Base-by-base conservation (phyloP, 192 early-diverging fungal genomes). In the Backusella morwellensis region DNA sequence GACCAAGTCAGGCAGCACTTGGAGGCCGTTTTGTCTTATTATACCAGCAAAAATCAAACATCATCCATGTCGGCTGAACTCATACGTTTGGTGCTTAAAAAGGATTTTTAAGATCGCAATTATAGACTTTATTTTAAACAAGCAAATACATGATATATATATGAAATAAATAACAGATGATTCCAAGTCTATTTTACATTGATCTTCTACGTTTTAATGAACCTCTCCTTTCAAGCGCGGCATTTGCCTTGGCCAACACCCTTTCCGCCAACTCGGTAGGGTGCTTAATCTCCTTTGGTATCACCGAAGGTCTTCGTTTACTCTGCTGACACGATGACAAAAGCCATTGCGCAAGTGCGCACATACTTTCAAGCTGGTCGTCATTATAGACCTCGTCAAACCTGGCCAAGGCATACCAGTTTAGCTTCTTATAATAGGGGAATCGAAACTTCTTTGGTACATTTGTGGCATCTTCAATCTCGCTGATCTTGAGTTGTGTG, bases 381-480 rank as follows among this genome's bases (percentile, higher is more conserved):
- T 38, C 26, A 80, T 79, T 68, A 6, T 81, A 82, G 26, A 68
- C 66, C 56, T 78, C 80, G 17, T 34, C 68, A 34, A 52, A 38
- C 76, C 11, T 70, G 8, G 19, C 3, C 26, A 70, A 29, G 8
- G 36, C 93, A 75, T 93, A 97, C 89, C 95, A 94, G 67, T 94
- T 92, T 83, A 97, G 90, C 42, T 88, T 89, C 54, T 93, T 86
- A 78, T 95, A 98, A 74, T 84, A 95, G 8, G 97, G 97, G 75
- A 94, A 97, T 26, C 96, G 84, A 78, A 95, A 97, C 66, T 94
- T 92, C 15, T 82, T 75, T 0, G 97, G 92, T 1, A 97, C 95
- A 52, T 89, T 85, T 19, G 94, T 96, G 19, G 90, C 84, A 8
- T 91, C 85, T 78, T 98, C 97, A 35, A 97, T 91, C 34, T 91